A percentile compares a stretch with the other conserved stretches of the same genome.
Conservation (phyloP, 2,329 filamentous ascomycete species). For the Trichophyton simii region DNA sequence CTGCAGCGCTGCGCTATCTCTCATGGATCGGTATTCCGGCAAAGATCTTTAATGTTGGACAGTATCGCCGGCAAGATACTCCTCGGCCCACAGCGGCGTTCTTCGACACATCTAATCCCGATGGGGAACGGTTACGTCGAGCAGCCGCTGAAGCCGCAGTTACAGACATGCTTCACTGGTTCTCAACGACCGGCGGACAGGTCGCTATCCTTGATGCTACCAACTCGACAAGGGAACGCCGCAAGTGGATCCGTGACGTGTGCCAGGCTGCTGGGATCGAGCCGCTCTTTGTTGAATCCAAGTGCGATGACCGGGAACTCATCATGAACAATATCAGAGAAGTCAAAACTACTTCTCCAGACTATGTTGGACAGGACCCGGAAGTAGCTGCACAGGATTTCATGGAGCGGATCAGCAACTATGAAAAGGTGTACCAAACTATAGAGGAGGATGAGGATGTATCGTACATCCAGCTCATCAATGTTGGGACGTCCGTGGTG, state of each 20-base stretch:
- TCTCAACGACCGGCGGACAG: constrained; percentile 59
- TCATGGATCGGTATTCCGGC: constrained; percentile 92
- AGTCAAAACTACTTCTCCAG: constrained; percentile 91
- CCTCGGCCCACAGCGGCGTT: constrained; percentile 88
- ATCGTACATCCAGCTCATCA: constrained; percentile 94
- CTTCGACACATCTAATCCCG: constrained; percentile 80
- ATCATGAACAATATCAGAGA: constrained; percentile 98
- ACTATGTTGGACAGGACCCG: constrained; percentile 88
- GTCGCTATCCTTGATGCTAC: constrained; percentile 94
- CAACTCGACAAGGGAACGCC: constrained; percentile 81
- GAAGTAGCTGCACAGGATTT: constrained; percentile 86
- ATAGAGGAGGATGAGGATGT: constrained; percentile 81
- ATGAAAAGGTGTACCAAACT: constrained; percentile 92
- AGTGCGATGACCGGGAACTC: constrained; percentile 87
- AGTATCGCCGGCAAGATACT: constrained; percentile 79
- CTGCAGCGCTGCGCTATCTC: constrained; percentile 74
- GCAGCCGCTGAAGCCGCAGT: constrained; percentile 87
- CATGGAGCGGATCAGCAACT: constrained; percentile 85
- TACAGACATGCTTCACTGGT: constrained; percentile 89
- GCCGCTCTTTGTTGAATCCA: constrained; percentile 90
- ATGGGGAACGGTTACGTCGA: constrained; percentile 77
- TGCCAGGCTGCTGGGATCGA: constrained; percentile 68
- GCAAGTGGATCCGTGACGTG: constrained; percentile 78
- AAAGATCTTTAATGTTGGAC: constrained; percentile 94
- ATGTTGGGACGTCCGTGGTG: constrained; percentile 89